phyloP scores from a whole-genome alignment of 176 grass and related monocot genomes.

The Phoenix dactylifera region DNA sequence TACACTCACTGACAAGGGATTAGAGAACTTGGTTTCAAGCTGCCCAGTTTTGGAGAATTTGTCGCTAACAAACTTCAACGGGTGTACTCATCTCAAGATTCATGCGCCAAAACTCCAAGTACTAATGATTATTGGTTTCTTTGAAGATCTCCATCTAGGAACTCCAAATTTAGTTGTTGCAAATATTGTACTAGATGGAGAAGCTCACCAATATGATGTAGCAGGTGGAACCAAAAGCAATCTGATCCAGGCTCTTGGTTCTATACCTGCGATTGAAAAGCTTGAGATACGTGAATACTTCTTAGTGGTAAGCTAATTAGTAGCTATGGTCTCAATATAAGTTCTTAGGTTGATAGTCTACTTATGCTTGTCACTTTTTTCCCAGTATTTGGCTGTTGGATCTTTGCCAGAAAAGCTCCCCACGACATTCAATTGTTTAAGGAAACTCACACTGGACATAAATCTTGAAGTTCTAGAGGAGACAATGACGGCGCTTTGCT shows the following conservation, averaged over 20 bases:
- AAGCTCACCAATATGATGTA: too few species aligned
- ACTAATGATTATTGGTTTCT: conserved; percentile 24
- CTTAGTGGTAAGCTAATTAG: conserved; percentile 19
- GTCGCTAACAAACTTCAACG: conserved; percentile 8
- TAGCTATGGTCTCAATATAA: too few species aligned
- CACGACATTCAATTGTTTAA: conserved; percentile 27
- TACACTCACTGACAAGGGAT: not conserved
- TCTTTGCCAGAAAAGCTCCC: too few species aligned
- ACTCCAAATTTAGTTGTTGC: conserved; percentile 18
- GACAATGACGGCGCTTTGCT: conserved; percentile 20
- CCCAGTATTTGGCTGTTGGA: too few species aligned
- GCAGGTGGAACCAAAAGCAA: not conserved
- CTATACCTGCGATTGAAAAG: conserved; percentile 28
- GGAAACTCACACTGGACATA: conserved; percentile 14
- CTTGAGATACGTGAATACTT: conserved; percentile 13
- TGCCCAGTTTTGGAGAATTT: conserved; percentile 31
- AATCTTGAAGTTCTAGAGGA: conserved; percentile 16
- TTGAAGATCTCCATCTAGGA: conserved; percentile 25
- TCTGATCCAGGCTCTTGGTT: conserved; percentile 30
- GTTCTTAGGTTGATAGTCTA: too few species aligned
- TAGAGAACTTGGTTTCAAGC: conserved; percentile 34
- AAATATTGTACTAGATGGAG: conserved; percentile 4
- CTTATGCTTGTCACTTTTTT: too few species aligned
- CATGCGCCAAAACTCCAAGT: conserved; percentile 27
- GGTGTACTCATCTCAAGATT: conserved; percentile 27